Percentiles rank a stretch among this genome's conserved stretches.
Evolutionary conservation across 1,139 yeast species (phyloP).

Genomic region (Geotrichum restrictum): DNA sequence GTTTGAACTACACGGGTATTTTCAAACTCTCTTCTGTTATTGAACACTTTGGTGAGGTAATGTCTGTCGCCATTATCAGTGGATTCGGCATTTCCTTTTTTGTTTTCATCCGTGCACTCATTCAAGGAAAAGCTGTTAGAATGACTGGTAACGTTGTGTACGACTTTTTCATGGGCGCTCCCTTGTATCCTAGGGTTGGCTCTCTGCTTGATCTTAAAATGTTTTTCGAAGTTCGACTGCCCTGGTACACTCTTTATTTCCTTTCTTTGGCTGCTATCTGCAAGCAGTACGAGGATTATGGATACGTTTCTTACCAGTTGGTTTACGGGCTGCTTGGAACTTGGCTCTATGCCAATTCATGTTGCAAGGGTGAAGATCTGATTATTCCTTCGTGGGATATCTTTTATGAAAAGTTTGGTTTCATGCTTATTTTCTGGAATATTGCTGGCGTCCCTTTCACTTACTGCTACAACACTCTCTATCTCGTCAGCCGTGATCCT

Average conservation of each 20-base stretch:
- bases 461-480: conserved; percentile 89
- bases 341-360: conserved; percentile 93
- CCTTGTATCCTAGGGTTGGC: conserved; percentile 92
- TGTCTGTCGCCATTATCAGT: conserved; percentile 81
- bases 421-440: conserved; percentile 97
- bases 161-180: conserved; percentile 96
- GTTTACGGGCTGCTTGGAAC: conserved; percentile 73
- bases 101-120: conserved; percentile 54
- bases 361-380: conserved; percentile 95
- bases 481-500: conserved; percentile 77
- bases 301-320: conserved; percentile 74
- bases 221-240: conserved; percentile 95
- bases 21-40: conserved; percentile 70
- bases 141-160: conserved; percentile 89
- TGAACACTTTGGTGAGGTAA: conserved; percentile 82
- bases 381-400: conserved; percentile 98
- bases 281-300: conserved; percentile 77
- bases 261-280: conserved; percentile 69
- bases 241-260: conserved; percentile 90
- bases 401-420: conserved; percentile 98
- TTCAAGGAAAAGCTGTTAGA: conserved; percentile 56
- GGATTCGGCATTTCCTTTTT: conserved; percentile 72
- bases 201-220: conserved; percentile 78
- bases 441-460: conserved; percentile 99
- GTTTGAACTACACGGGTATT: conserved; percentile 66